A percentile compares a stretch with the other conserved stretches of the same genome.
Evolutionary conservation across 768 basidiomycete genomes (phyloP).

Genomic region (Collybia nuda): DNA sequence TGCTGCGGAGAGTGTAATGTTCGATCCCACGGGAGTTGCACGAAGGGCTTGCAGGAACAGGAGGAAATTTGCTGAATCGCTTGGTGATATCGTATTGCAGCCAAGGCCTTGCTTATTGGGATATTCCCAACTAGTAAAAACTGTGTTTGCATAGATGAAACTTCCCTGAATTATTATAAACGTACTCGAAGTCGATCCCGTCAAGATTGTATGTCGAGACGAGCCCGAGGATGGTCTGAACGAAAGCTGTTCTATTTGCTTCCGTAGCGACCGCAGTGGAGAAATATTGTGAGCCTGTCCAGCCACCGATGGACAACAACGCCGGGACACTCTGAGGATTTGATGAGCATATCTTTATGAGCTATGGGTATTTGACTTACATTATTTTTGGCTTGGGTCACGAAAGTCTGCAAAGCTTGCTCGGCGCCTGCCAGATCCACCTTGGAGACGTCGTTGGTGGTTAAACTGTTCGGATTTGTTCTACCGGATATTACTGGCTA

Average conservation of each 20-base stretch:
- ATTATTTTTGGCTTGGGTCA: slow-evolving; percentile 42
- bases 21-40: slow-evolving; percentile 36
- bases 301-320: slow-evolving; percentile 66
- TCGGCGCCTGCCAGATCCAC: slow-evolving; percentile 43
- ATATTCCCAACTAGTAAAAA: slow-evolving; percentile 70
- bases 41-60: slow-evolving; percentile 73
- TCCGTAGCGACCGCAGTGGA: slow-evolving; percentile 59
- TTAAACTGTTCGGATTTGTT: slow-evolving; percentile 24
- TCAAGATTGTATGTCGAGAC: slow-evolving; percentile 51
- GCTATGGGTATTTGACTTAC: slow-evolving; percentile 23
- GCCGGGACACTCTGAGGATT: slow-evolving; percentile 50
- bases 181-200: slow-evolving; percentile 57
- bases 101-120: slow-evolving; percentile 65
- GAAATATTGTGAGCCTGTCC: slow-evolving; percentile 63
- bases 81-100: slow-evolving; percentile 59
- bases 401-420: slow-evolving; percentile 52
- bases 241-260: slow-evolving; percentile 60
- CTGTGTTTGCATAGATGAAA: not conserved
- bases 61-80: slow-evolving; percentile 79
- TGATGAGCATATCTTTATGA: not conserved
- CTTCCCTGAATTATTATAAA: not conserved
- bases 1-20: slow-evolving; percentile 57
- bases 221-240: slow-evolving; percentile 53
- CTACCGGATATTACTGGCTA: not conserved
- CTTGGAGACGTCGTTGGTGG: slow-evolving; percentile 29